phyloP scores from a whole-genome alignment of 371 early-diverging fungal genomes.

The Umbelopsis sp. region DNA sequence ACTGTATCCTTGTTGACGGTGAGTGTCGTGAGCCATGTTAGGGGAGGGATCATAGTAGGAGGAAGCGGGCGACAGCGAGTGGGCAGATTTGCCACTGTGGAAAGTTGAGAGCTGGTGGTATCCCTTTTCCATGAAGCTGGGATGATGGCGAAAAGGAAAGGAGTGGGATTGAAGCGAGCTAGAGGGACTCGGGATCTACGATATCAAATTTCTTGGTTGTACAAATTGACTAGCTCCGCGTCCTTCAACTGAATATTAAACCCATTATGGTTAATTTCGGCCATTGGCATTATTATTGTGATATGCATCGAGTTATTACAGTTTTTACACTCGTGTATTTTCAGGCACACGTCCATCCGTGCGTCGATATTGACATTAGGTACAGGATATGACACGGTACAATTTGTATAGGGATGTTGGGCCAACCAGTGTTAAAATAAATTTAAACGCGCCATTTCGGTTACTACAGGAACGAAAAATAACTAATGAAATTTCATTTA shows the following conservation, averaged over 20 bases:
- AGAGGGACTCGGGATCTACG: background rate
- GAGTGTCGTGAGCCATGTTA: slow-evolving; percentile 1
- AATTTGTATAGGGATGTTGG: too few relatives aligned
- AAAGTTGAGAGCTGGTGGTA: background rate
- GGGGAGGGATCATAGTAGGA: slow-evolving; percentile 1
- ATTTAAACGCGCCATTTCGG: too few relatives aligned
- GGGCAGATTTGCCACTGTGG: background rate
- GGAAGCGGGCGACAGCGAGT: background rate
- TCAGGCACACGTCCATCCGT: too few relatives aligned
- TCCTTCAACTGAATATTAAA: background rate
- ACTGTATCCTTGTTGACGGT: background rate
- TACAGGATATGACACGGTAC: too few relatives aligned
- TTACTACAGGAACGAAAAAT: background rate
- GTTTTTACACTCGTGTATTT: too few relatives aligned
- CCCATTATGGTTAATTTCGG: background rate
- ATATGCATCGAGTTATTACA: too few relatives aligned
- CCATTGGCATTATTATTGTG: too few relatives aligned
- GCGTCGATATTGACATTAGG: too few relatives aligned
- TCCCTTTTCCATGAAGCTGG: background rate
- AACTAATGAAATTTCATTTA: background rate
- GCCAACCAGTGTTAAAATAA: too few relatives aligned
- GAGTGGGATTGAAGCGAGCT: background rate
- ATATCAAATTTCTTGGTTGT: background rate
- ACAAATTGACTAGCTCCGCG: background rate
- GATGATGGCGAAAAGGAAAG: background rate